Evolutionary conservation across 805 yeast genomes (phyloP), one percentile per base, ranked within the genome.

Genomic region (Ogataea dorogensis): DNA sequence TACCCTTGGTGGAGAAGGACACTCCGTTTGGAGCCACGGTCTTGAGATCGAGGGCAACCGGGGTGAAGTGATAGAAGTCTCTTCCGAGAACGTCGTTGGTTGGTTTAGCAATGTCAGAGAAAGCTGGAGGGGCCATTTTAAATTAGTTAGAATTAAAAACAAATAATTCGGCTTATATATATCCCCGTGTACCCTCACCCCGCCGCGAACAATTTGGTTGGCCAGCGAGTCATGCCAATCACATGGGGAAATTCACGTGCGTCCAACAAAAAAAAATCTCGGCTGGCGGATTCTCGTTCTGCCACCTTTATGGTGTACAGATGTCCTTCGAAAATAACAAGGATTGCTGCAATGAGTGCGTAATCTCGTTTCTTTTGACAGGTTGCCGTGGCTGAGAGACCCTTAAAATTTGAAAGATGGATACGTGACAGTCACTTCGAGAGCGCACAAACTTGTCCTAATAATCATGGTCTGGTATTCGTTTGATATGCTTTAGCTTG

Each of bases 1-100:
- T 88, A 64, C 96, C 96, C 75, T 86, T 87, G 61, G 87, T 86
- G 58, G 93, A 77, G 79, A 93, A 93, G 44, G 87, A 76, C 41
- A 91, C 97, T 57, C 97, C 97, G 65, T 88, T 91, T 64, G 96
- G 95, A 55, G 98, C 96, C 50, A 76, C 77, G 52, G 98, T 83
- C 74, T 86, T 84, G 58, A 91, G 79, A 61, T 86, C 96, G 51
- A 93, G 75, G 41, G 93, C 69, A 51, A 93, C 93, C 47, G 93
- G 86, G 49, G 91, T 70, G 53, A 76, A 70, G 74, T 93, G 98
- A 82, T 74, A 93, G 80, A 88, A 93, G 70, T 93, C 98, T 68
- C 73, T 82, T 71, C 77, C 75, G 63, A 93, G 77, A 57, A 93
- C 78, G 69, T 82, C 93, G 73, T 88, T 89, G 70, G 95, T 75